phyloP scores from a whole-genome alignment of 176 grass and related monocot genomes.

The Chloris gayana region DNA sequence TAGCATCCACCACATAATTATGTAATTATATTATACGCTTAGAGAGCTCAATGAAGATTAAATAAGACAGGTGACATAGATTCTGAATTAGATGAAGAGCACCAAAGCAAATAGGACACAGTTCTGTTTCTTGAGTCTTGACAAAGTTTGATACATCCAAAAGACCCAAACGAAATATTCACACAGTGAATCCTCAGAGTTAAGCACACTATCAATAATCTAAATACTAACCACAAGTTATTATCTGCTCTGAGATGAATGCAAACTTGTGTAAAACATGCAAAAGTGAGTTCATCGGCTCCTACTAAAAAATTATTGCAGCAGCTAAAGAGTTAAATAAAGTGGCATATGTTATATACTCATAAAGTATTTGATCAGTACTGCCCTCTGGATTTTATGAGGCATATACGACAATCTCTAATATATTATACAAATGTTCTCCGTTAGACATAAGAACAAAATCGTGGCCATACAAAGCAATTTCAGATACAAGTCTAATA shows the following conservation, averaged over 20 bases:
- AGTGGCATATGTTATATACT: conserved; percentile 6
- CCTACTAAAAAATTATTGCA: background rate
- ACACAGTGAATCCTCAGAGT: background rate
- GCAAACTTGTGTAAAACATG: background rate
- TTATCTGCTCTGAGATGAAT: background rate
- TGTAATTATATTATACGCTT: conserved; percentile 5
- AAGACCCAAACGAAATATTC: background rate
- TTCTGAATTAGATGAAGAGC: background rate
- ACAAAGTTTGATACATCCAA: background rate
- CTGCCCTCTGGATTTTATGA: background rate
- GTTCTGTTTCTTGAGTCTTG: background rate
- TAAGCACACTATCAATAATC: background rate
- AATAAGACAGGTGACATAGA: background rate
- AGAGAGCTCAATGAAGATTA: background rate
- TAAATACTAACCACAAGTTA: background rate
- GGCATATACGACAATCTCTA: background rate
- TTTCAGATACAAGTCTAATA: background rate
- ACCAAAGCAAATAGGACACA: background rate
- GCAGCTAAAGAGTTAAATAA: conserved; percentile 7
- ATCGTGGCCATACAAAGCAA: background rate
- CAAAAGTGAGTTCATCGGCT: background rate
- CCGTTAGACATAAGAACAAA: background rate
- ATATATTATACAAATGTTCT: background rate
- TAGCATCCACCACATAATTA: background rate
- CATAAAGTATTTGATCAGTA: background rate